phyloP scores from a whole-genome alignment of 176 grass and related monocot genomes.

The Triticum monococcum region DNA sequence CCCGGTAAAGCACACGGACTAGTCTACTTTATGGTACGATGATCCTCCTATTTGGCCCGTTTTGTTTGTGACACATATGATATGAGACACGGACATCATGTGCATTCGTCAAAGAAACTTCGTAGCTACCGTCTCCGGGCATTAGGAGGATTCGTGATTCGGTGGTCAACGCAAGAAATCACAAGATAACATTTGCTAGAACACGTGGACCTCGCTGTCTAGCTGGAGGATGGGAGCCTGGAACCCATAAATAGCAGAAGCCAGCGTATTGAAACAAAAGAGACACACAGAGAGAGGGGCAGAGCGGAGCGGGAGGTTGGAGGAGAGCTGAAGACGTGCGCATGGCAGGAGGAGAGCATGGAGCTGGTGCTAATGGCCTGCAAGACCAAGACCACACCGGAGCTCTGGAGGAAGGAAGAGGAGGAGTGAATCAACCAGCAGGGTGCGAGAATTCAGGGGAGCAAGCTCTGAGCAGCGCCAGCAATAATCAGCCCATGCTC shows the following conservation, averaged over 20 bases:
- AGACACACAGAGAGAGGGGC: too few species aligned
- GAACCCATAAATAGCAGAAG: conserved; percentile 34
- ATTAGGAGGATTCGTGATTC: background rate
- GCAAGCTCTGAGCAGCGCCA: background rate
- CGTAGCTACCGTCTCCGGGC: background rate
- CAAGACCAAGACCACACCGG: background rate
- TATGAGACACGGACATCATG: background rate
- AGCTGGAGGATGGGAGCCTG: background rate
- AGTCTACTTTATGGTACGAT: background rate
- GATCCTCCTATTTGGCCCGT: background rate
- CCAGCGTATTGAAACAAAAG: background rate
- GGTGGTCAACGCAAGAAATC: conserved; percentile 8
- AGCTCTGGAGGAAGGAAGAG: conserved; percentile 42
- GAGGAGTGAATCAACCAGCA: conserved; percentile 9
- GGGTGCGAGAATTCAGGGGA: conserved; percentile 20
- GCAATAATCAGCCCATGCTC: conserved; percentile 18
- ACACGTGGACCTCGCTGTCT: background rate
- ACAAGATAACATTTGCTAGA: conserved; percentile 18
- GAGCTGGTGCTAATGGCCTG: conserved; percentile 15
- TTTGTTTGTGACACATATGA: background rate
- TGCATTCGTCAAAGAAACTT: background rate
- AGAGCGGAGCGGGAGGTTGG: background rate
- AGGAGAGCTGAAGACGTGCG: background rate
- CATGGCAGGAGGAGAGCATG: conserved; percentile 35
- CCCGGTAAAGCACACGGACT: background rate